Base-by-base conservation (phyloP, 164 flowering plant genomes). In the Vitis vinifera region DNA sequence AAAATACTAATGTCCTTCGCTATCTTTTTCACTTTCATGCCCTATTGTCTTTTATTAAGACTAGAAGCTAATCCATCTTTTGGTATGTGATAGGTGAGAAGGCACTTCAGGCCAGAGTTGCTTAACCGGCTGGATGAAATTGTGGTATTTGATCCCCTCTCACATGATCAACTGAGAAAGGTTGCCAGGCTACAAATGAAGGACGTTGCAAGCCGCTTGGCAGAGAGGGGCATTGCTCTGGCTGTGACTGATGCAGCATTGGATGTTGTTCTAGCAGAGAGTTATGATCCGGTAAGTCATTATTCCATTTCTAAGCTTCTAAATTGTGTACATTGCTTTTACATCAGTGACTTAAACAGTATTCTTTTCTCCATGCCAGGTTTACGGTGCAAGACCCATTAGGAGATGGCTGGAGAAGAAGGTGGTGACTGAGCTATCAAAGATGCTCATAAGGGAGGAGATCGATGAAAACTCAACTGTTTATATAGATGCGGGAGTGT, bases 381-480 rank as follows among this genome's bases (percentile, higher is more conserved):
- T 90, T 10, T 92, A 90, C 71, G 98, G 97, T 13, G 97, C 98
- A 1, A 84, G 98, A 51, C 97, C 98, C 0, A 94, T 94, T 4
- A 85, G 97, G 76, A 88, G 98, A 59, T 94, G 97, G 97, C 72
- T 92, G 19, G 97, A 94, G 87, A 94, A 75, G 82, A 86, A 71
- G 74, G 98, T 92, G 57, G 98, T 94, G 64, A 94, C 97, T 0
- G 86, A 92, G 78, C 71, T 94, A 8, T 91, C 97, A 0, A 90
- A 67, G 60, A 94, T 92, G 98, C 89, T 92, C 1, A 51, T 94
- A 0, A 73, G 76, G 69, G 94, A 80, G 62, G 97, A 90, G 58
- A 92, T 94, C 0, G 98, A 92, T 66, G 98, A 92, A 82, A 91
- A 89, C 85, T 88, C 97, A 0, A 94, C 97, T 0, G 97, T 94